phyloP scores from a whole-genome alignment of 202 grass and related monocot species.

The Elaeis oleifera region DNA sequence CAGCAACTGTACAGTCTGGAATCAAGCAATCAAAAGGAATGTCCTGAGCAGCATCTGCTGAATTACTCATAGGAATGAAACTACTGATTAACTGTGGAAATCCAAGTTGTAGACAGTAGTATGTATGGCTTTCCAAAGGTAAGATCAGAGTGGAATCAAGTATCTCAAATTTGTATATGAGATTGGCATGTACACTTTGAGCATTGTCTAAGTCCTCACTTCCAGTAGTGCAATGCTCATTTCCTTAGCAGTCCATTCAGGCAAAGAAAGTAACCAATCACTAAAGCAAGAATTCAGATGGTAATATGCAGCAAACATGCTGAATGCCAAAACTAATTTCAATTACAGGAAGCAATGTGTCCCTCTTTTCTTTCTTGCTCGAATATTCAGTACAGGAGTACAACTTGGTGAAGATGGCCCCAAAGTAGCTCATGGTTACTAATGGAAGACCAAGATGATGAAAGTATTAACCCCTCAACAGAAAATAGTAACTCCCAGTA shows the following conservation, averaged over 20 bases:
- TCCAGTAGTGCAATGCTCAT: constrained; percentile 31
- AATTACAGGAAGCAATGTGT: constrained; percentile 26
- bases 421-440: constrained; percentile 52
- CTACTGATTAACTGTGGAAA: constrained; percentile 62
- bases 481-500: constrained; percentile 71
- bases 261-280: constrained; percentile 87
- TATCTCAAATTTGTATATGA: constrained; percentile 80
- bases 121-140: constrained; percentile 54
- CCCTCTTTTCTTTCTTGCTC: constrained; percentile 47
- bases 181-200: constrained; percentile 21
- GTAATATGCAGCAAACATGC: constrained; percentile 77
- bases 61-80: constrained; percentile 52
- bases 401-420: constrained; percentile 47
- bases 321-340: constrained; percentile 72
- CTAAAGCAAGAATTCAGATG: constrained; percentile 65
- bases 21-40: constrained; percentile 62
- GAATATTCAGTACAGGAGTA: constrained; percentile 51
- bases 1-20: constrained; percentile 44
- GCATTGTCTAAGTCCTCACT: constrained; percentile 30
- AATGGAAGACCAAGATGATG: constrained; percentile 47
- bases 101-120: constrained; percentile 50
- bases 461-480: constrained; percentile 48
- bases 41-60: constrained; percentile 42
- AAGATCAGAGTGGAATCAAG: constrained; percentile 69
- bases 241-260: constrained; percentile 58